Base-by-base conservation (phyloP, 495 filamentous ascomycete genomes). In the Aspergillus biplanus region DNA sequence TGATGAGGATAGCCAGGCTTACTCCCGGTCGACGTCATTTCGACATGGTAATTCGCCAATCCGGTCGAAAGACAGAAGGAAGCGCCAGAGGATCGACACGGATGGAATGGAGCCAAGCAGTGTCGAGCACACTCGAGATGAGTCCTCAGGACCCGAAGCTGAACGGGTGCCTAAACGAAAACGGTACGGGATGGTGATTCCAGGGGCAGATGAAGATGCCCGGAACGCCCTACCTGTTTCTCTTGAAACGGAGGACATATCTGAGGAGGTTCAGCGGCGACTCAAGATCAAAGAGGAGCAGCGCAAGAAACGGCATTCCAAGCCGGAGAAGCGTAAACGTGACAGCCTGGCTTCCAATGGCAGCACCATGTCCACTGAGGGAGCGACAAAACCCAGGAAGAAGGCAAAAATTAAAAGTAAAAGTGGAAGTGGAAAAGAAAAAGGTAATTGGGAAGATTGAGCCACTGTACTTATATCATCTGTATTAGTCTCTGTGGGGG, bases 231-330 rank as follows among this genome's bases (percentile, higher is more conserved):
- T 68, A 15, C 68, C 73, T 0, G 64, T 72, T 4, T 66, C 73
- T 18, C 31, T 67, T n/a, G 77, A 78, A n/a, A 80, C 77, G 32
- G 79, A 82, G 55, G 79, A 82, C 55, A 82, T 82, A 35, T 82
- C 79, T 0, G 74, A 72, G 21, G 78, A 80, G 42, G 79, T 82
- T 4, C 75, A 78, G 58, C 70, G 76, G 39, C 68, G 79, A 35
- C 63, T 82, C 7, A 59, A 65, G 11, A 78, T 80, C 52, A 75
- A 74, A 52, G 77, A 80, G 47, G 74, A 78, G 56, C 61, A 62
- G 3, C 75, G 78, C 0, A 67, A 65, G 9, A 76, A 68, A 56
- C 67, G 70, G 46, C 64, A 62, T 21, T 34, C 71, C 27, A 73
- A 73, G 39, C 56, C 71, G 5, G 75, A 77, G 37, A 81, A 81